Evolutionary conservation across 2,329 filamentous ascomycete species (phyloP).

Genomic region (Cephalotrichum gorgonifer): DNA sequence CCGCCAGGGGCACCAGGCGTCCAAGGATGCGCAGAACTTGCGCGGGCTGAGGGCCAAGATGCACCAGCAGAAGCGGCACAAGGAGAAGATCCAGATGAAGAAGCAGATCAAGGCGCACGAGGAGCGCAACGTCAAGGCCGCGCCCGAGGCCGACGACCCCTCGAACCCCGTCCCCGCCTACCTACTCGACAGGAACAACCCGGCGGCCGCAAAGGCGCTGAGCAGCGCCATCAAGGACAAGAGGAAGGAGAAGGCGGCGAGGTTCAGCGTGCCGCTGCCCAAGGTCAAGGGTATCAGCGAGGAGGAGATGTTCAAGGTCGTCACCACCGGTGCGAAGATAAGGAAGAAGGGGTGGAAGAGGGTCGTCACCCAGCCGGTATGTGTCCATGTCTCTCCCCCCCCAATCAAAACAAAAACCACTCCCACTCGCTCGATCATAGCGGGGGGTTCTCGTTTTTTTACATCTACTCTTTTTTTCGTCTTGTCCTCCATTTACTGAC

Average conservation of each 20-base stretch:
- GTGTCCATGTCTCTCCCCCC: no score
- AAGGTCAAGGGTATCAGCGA: conserved; percentile 91
- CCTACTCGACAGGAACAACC: conserved; percentile 70
- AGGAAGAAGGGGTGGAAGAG: conserved; percentile 73
- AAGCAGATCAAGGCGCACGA: conserved; percentile 92
- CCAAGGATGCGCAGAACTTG: conserved; percentile 85
- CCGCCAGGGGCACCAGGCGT: conserved; percentile 80
- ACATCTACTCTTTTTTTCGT: conserved; percentile 38
- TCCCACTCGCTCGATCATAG: not conserved
- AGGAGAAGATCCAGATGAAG: conserved; percentile 98
- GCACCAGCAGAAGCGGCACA: conserved; percentile 83
- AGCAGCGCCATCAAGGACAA: conserved; percentile 91
- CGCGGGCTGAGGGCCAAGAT: conserved; percentile 87
- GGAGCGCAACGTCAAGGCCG: conserved; percentile 89
- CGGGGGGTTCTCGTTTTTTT: not conserved
- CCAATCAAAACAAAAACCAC: no score
- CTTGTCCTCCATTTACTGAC: conserved; percentile 51
- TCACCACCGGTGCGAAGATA: conserved; percentile 93
- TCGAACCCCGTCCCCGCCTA: conserved; percentile 82
- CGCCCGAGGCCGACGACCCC: conserved; percentile 61
- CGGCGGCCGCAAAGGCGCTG: conserved; percentile 55
- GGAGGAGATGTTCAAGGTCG: conserved; percentile 96
- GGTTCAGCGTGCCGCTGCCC: conserved; percentile 83
- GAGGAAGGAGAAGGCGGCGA: conserved; percentile 83
- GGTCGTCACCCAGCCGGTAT: conserved; percentile 46